Evolutionary conservation across 2,329 filamentous ascomycete species (phyloP).

Genomic region (Colletotrichum abscissum): DNA sequence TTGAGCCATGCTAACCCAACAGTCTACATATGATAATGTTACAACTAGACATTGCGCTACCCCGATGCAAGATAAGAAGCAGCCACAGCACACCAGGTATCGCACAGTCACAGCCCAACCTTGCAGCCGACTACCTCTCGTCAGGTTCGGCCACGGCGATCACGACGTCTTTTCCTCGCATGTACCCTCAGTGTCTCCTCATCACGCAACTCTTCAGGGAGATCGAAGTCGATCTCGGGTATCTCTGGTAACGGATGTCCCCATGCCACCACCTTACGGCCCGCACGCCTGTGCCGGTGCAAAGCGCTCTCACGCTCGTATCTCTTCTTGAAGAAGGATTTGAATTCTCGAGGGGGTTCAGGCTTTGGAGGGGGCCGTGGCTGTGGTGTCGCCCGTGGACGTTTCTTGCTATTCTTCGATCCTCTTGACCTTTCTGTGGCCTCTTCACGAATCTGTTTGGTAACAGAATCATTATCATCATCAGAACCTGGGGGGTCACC

Average conservation of each 20-base stretch:
- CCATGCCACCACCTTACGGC: constrained; percentile 81
- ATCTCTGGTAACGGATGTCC: constrained; percentile 83
- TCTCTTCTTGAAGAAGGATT: constrained; percentile 86
- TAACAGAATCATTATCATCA: constrained; percentile 76
- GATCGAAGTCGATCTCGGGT: constrained; percentile 75
- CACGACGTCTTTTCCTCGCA: constrained; percentile 71
- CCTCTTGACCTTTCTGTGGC: constrained; percentile 65
- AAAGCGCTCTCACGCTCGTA: constrained; percentile 84
- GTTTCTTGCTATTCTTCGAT: constrained; percentile 46
- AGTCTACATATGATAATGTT: constrained; percentile 31
- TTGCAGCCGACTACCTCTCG: neutral
- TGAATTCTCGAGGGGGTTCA: constrained; percentile 71
- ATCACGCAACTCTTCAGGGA: constrained; percentile 74
- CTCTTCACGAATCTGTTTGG: constrained; percentile 81
- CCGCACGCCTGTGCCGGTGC: constrained; percentile 76
- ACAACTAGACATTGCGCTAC: constrained; percentile 16
- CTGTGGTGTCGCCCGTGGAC: constrained; percentile 39
- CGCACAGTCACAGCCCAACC: neutral
- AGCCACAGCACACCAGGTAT: neutral
- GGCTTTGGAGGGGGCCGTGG: constrained; percentile 44
- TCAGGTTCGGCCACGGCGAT: constrained; percentile 63
- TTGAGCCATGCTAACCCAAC: constrained; percentile 23
- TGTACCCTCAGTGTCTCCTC: constrained; percentile 66
- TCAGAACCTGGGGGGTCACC: constrained; percentile 65
- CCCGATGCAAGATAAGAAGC: constrained; percentile 19